A percentile compares a stretch with the other conserved stretches of the same genome.
Conservation (phyloP, 2,329 filamentous ascomycete species). For the Hypoxylon sp. region DNA sequence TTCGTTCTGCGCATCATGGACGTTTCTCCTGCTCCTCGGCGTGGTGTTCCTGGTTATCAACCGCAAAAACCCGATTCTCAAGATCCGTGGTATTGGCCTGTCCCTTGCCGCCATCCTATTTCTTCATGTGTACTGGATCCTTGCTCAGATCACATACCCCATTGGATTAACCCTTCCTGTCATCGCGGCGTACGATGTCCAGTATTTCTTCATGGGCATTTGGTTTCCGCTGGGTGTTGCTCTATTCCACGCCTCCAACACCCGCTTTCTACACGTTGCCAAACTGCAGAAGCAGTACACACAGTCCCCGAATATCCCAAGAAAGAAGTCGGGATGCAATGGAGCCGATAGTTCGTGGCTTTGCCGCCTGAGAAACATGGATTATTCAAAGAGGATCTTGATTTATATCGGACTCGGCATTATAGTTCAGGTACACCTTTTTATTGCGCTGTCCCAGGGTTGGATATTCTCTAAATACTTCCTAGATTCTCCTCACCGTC, state of each 20-base stretch:
- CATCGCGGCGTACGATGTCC: constrained; percentile 62
- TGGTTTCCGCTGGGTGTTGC: constrained; percentile 71
- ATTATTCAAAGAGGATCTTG: constrained; percentile 59
- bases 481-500: constrained; percentile 66
- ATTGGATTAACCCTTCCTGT: constrained; percentile 59
- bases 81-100: constrained; percentile 59
- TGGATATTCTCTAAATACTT: constrained; percentile 31
- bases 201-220: constrained; percentile 73
- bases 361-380: constrained; percentile 56
- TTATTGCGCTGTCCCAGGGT: no score
- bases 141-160: constrained; percentile 61
- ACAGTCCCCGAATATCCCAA: constrained; percentile 33
- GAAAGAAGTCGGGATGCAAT: constrained; percentile 46
- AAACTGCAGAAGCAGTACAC: constrained; percentile 63
- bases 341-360: constrained; percentile 54
- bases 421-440: constrained; percentile 64
- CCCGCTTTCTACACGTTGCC: constrained; percentile 66
- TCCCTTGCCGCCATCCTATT: constrained; percentile 59
- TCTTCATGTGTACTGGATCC: constrained; percentile 58
- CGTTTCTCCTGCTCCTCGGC: constrained; percentile 54
- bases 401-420: constrained; percentile 64
- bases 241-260: constrained; percentile 70
- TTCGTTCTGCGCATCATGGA: constrained; percentile 46
- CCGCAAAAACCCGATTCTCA: constrained; percentile 56
- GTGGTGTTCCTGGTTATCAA: constrained; percentile 56